Evolutionary conservation across 768 basidiomycete genomes (phyloP).

Genomic region (Trametes meyenii): DNA sequence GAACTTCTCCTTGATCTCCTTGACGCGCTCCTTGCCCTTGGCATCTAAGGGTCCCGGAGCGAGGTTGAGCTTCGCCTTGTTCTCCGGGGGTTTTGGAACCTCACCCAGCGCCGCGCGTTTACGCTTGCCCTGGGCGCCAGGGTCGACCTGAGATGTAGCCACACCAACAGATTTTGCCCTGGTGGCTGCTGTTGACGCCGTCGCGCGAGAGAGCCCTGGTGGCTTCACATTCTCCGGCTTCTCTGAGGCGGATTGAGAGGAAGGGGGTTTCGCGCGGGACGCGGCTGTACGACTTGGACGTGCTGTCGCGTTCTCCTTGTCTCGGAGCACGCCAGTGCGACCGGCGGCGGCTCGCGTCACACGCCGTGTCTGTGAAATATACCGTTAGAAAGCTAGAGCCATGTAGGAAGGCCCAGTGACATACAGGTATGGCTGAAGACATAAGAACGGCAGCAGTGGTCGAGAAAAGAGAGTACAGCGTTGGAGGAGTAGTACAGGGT

Average conservation of each 20-base stretch:
- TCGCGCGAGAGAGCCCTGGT: slow-evolving; percentile 43
- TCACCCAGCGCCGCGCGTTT: slow-evolving; percentile 79
- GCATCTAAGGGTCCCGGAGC: slow-evolving; percentile 19
- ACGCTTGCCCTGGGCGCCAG: slow-evolving; percentile 59
- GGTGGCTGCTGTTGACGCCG: slow-evolving; percentile 53
- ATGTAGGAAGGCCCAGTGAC: slow-evolving; percentile 21
- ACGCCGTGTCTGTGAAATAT: slow-evolving; percentile 57
- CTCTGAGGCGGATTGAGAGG: slow-evolving; percentile 44
- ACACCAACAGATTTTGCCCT: slow-evolving; percentile 51
- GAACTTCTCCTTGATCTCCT: slow-evolving; percentile 47
- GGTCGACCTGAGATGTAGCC: slow-evolving; percentile 49
- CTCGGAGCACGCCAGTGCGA: slow-evolving; percentile 55
- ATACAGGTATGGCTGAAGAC: slow-evolving; percentile 51
- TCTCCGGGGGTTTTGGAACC: slow-evolving; percentile 61
- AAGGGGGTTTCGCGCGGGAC: slow-evolving; percentile 62
- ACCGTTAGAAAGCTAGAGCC: not conserved
- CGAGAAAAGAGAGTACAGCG: slow-evolving; percentile 18
- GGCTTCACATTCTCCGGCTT: slow-evolving; percentile 34
- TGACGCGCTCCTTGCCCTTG: slow-evolving; percentile 61
- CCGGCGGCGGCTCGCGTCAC: slow-evolving; percentile 53
- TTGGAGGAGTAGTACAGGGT: slow-evolving; percentile 20
- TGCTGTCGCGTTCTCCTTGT: slow-evolving; percentile 72
- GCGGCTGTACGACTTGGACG: slow-evolving; percentile 59
- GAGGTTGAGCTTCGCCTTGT: slow-evolving; percentile 33
- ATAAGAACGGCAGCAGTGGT: slow-evolving; percentile 29